Base-by-base conservation (phyloP, 1,284 basidiomycete genomes). In the Ganoderma meredithae region DNA sequence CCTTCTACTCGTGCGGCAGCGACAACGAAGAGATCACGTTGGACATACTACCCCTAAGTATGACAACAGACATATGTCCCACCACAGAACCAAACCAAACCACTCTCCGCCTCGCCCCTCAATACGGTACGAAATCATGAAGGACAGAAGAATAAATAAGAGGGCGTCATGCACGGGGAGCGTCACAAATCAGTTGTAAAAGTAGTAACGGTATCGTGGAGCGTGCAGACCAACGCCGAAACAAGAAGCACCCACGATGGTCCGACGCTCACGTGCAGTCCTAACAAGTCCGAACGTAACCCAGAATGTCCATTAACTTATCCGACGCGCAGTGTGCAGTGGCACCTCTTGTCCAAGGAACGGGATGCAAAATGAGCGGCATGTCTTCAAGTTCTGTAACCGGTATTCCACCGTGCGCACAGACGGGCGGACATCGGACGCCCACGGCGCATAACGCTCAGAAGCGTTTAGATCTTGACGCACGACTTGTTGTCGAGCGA, bases 401-500 rank as follows among this genome's bases (percentile, higher is more conserved):
- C 56, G 53, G 25, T 41, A 27, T 53, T 62, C 41, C 58, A 49
- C 17, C 49, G 44, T 17, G 62, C 55, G 53, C 25, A n/a, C 19
- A 47, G 5, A 47, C 44, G n/a, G 60, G 52, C 36, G 36, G 36
- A 36, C 36, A 36, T 36, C 36, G 36, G 36, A 36, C 36, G 36
- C 36, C 36, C 36, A 6, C 1, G 36, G 36, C 36, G 62, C 60
- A 62, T 12, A 25, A 63, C 63, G 63, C 58, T 64, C 13, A 27
- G 15, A 22, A 65, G 69, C 65, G 58, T 68, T 83, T 81, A 88
- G 63, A 84, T 77, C 59, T 81, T 73, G 62, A 85, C 77, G 79
- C 90, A 93, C 66, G 85, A 79, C 72, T 83, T 84, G 64, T 84
- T 83, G 75, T 90, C 87, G 52, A 65, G 60, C 31, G 83, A 79